phyloP scores from a whole-genome alignment of 495 filamentous ascomycete species.

The Xylaria longipes region DNA sequence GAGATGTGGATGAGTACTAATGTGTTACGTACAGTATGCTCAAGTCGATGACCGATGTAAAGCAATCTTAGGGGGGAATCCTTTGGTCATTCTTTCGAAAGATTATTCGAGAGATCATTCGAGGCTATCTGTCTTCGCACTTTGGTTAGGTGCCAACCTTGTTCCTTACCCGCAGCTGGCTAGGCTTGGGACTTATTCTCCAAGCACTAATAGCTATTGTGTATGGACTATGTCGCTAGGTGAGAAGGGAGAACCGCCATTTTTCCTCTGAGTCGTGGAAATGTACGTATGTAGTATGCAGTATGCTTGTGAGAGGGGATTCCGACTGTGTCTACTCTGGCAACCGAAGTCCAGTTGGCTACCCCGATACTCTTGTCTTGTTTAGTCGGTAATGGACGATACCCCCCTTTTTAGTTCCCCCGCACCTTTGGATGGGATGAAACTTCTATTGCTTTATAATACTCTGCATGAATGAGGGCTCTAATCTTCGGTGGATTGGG shows the following conservation, averaged over 20 bases:
- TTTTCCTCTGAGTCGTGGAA: not conserved
- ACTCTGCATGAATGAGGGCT: not conserved
- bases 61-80: slow-evolving; percentile 16
- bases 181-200: not conserved
- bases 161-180: not conserved
- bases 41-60: slow-evolving; percentile 48
- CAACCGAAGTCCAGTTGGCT: slow-evolving; percentile 22
- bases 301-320: slow-evolving; percentile 16
- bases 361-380: slow-evolving; percentile 26
- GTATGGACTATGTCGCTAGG: not conserved
- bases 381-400: slow-evolving; percentile 43
- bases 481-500: not conserved
- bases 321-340: not conserved
- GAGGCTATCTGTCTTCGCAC: not conserved
- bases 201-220: not conserved
- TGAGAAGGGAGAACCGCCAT: not conserved
- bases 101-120: not conserved
- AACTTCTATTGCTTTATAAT: not conserved
- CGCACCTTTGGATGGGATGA: not conserved
- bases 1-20: slow-evolving; percentile 18
- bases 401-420: slow-evolving; percentile 36
- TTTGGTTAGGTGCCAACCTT: not conserved
- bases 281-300: slow-evolving; percentile 17
- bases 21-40: slow-evolving; percentile 40
- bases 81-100: slow-evolving; percentile 2